Evolutionary conservation across 371 early-diverging fungal species (phyloP), one percentile per base, ranked within the genome.

Genomic region (Rhizomucor miehei): DNA sequence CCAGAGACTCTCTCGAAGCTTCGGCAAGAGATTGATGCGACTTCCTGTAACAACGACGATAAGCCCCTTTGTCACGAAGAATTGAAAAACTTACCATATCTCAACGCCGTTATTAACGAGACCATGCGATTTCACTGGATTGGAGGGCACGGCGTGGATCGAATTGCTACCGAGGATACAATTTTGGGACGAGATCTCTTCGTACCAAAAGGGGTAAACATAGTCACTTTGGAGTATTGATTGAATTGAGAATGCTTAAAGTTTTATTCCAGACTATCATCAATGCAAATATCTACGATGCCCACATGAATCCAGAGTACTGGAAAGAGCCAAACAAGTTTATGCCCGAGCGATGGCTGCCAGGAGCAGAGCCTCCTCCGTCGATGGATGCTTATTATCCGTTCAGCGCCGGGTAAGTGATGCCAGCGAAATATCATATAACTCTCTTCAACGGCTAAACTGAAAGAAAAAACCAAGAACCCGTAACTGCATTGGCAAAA

Each of bases 401-500:
- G 2, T 45, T 54, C 36, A 68, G 68, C 46, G 46, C 51, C 6
- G 72, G 72, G 66, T 67, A 54, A 47, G 59, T 41, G 9, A 35
- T 16, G 53, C 8, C 16, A n/a, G n/a, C n/a, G n/a, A n/a, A n/a
- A n/a, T n/a, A n/a, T n/a, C n/a, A n/a, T n/a, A n/a, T n/a, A n/a
- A n/a, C n/a, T n/a, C n/a, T n/a, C n/a, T n/a, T n/a, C n/a, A n/a
- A n/a, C n/a, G n/a, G n/a, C n/a, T n/a, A n/a, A n/a, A n/a, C n/a
- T n/a, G n/a, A n/a, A n/a, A n/a, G n/a, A n/a, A n/a, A n/a, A n/a
- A n/a, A n/a, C n/a, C n/a, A n/a, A 66, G 71, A 12, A 62, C 75
- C 14, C 56, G 80, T 34, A 75, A 75, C 53, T 79, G 80, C 50
- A 67, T 77, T 44, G 80, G 80, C 34, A 77, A 71, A 46, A 71